Percentiles rank a stretch among this genome's conserved stretches.
These are phyloP conservation scores for Cyclocybe cylindracea DNA, from an alignment of 768 basidiomycete genomes.

Conservation along the genomic window DNA sequence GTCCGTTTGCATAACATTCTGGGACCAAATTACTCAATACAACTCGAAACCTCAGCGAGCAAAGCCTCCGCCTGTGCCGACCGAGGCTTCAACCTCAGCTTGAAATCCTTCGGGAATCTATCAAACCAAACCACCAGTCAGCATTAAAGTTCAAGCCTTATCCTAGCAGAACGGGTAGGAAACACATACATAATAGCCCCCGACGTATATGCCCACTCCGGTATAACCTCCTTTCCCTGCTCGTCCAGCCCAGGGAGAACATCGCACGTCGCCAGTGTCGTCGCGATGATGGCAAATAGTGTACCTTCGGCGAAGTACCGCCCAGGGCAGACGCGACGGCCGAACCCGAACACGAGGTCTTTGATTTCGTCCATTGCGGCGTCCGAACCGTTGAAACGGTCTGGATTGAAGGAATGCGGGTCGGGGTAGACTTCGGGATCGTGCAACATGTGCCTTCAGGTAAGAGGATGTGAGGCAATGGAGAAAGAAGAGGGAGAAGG, in stretches of 20 bases:
- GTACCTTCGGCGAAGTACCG: conserved; percentile 2
- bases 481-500: neutral
- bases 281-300: conserved; percentile 6
- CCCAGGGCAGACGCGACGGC: conserved; percentile 8
- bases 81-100: too few species aligned
- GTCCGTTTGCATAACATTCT: too few species aligned
- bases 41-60: too few species aligned
- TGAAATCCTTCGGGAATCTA: too few species aligned
- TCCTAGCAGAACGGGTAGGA: too few species aligned
- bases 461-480: neutral
- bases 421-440: conserved; percentile 10
- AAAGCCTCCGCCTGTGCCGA: too few species aligned
- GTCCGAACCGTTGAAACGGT: conserved; percentile 9
- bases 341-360: conserved; percentile 7
- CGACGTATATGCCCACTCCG: neutral
- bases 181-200: too few species aligned
- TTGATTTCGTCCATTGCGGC: conserved; percentile 2
- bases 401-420: conserved; percentile 11
- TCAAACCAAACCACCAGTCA: too few species aligned
- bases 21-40: too few species aligned
- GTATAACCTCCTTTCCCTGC: neutral
- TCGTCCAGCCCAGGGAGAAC: conserved; percentile 5
- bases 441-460: conserved; percentile 14
- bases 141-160: too few species aligned
- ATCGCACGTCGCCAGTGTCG: conserved; percentile 4